Conservation (phyloP, 1,284 basidiomycete genomes). For the Ustilago shanxiensis region DNA sequence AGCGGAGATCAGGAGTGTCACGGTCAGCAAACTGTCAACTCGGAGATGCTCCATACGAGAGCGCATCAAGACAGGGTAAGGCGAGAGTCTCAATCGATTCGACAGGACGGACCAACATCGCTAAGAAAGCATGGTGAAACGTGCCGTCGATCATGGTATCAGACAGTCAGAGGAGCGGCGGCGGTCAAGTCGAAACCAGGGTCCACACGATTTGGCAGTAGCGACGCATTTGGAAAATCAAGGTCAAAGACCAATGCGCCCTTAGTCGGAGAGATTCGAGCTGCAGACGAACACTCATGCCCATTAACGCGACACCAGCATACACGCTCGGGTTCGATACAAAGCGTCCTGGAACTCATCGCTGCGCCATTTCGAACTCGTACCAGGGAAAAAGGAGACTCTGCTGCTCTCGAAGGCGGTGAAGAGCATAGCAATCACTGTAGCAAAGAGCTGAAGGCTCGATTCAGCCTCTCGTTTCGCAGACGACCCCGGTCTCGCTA, state of each 20-base stretch:
- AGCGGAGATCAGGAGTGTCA: background rate
- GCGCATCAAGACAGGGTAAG: background rate
- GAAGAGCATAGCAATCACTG: conserved; percentile 1
- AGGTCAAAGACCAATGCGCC: background rate
- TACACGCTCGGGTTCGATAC: conserved; percentile 11
- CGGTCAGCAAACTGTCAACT: conserved; percentile 7
- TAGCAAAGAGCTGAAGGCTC: background rate
- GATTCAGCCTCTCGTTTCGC: conserved; percentile 14
- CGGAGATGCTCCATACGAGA: background rate
- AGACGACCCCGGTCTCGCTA: background rate
- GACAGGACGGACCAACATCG: conserved; percentile 3
- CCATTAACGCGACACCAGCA: conserved; percentile 26
- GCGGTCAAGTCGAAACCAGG: conserved; percentile 1
- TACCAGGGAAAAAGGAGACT: background rate
- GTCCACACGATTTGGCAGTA: conserved; percentile 12
- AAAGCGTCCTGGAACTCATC: conserved; percentile 10
- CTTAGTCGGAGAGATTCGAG: background rate
- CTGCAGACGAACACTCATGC: conserved; percentile 9
- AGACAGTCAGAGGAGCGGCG: background rate
- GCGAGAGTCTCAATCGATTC: background rate
- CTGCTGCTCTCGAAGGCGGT: background rate
- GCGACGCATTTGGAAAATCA: conserved; percentile 39
- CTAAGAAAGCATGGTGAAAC: conserved; percentile 8
- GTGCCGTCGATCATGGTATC: conserved; percentile 25
- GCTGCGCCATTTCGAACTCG: conserved; percentile 6